Evolutionary conservation across 345 rosid species (phyloP), one percentile per base, ranked within the genome.

Genomic region (Camelina sativa): DNA sequence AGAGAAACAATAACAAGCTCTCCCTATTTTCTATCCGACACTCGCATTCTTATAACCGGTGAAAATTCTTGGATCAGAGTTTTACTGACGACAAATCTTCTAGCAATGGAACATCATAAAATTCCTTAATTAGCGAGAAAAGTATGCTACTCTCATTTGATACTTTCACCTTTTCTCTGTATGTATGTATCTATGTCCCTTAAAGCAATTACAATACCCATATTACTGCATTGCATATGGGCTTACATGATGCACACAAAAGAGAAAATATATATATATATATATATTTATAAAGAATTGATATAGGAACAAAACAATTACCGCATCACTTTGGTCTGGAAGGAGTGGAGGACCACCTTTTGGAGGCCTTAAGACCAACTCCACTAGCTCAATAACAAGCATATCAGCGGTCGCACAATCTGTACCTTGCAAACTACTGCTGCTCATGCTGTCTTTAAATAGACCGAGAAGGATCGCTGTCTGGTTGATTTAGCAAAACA

Each of bases 251-350:
- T 32, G 63, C 62, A 73, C 46, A 53, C 51, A 52, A 30, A 11
- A 20, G 40, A 41, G 13, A 38, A 16, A 3, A 9, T 11, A 32
- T 16, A 52, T 20, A 19, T 37, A 4, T 11, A 17, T 13, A 28
- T 13, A 11, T 37, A 4, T 11, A 17, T 13, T 28, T 13, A 11
- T 12, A n/a, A 13, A 62, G 16, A 8, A n/a, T 22, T 28, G n/a
- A 60, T 8, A 72, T 34, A 58, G 9, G 61, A 72, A 41, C 12
- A 69, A 50, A 67, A 53, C 63, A 64, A 25, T 62, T 78, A 92
- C 99, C 80, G 86, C 87, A 78, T 95, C 99, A 22, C 88, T 80
- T 61, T 85, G 81, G 56, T 92, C 96, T 0, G 93, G 97, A 82
- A 92, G 85, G 69, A 76, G 61, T 19, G 98, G 96, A 75, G 96